Base-by-base conservation (phyloP, 2,329 filamentous ascomycete genomes). In the Verticillium tricorpus region DNA sequence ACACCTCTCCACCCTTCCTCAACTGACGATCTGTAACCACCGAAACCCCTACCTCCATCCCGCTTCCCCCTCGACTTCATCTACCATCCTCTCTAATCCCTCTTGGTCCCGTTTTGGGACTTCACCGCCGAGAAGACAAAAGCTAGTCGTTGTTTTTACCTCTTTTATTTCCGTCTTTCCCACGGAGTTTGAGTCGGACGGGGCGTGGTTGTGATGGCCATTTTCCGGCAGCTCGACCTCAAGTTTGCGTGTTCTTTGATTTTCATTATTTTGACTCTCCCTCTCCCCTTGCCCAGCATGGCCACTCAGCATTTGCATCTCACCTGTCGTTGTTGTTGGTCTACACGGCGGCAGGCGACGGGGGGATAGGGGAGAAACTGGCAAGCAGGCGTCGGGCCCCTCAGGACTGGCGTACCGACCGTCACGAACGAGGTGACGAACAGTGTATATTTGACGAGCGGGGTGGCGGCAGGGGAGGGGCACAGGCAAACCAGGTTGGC, bases 201-300 rank as follows among this genome's bases (percentile, higher is more conserved):
- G 45, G 39, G 45, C 45, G 45, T 52, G 45, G 45, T 52, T 52
- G 45, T 52, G 45, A 52, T 52, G 45, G 45, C 45, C 45, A 52
- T 52, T 52, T 52, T 52, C 45, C 45, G 45, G 45, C 45, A 52
- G 82, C 80, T 67, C 85, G 40, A 55, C 12, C 40, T 54, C 14
- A 40, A 73, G 60, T 34, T 15, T 64, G 58, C 64, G 61, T 40
- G 40, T 52, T 59, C 19, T 50, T 28, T 19, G 15, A 50, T 32
- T 59, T 40, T 35, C 31, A 25, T 35, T 31, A 12, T 25, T 31
- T 45, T 52, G 11, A 28, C 31, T 50, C 17, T 35, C 25, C 31
- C 28, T 58, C 37, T 4, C 19, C 19, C 35, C 37, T 40, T 22
- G 5, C 45, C 15, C 15, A 54, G 45, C 58, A 59, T 59, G 45